Base-by-base conservation (phyloP, 768 basidiomycete species). In the Favolaschia claudopus region DNA sequence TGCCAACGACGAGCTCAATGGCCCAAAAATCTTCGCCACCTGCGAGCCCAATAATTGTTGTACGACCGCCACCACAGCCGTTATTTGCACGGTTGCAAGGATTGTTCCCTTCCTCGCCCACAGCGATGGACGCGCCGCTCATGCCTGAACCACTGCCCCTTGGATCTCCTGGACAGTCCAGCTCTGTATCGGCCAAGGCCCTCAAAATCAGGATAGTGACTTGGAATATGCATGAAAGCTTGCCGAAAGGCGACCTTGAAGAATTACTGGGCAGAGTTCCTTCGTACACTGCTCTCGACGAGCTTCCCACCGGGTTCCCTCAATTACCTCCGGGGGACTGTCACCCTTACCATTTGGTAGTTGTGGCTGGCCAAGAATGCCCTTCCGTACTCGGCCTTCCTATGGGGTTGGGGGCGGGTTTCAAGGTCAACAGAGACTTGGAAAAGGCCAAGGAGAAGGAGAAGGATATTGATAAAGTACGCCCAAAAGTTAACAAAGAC, bases 181-280 rank as follows among this genome's bases (percentile, higher is more conserved):
- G 74, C 17, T 31, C 51, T 10, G 60, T 68, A 12, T 58, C 71
- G 5, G 73, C 73, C 1, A 80, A 77, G 62, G 82, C 80, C 68
- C 75, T 92, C 40, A 93, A 92, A 67, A 75, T 91, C 34, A 77
- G 86, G 38, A 84, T 92, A 43, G 48, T 92, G 31, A 89, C 89
- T 33, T 93, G 91, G 91, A 93, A 93, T 63, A 93, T 93, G 91
- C 89, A 93, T 62, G 90, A 92, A 62, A 88, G 88, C 0, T 67
- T 92, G 6, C 91, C 91, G 28, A 92, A 90, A 90, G 91, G 91
- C 7, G 85, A 93, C 67, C 70, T 93, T 47, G 82, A 84, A 63
- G 89, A 92, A 57, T 77, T 93, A 4, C 74, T 93, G 28, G 91
- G 90, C 25, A 76, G 77, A 38, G 84, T 92, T 17, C 80, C 82